Conservation (phyloP, 2,329 filamentous ascomycete species). For the Colletotrichum noveboracense region DNA sequence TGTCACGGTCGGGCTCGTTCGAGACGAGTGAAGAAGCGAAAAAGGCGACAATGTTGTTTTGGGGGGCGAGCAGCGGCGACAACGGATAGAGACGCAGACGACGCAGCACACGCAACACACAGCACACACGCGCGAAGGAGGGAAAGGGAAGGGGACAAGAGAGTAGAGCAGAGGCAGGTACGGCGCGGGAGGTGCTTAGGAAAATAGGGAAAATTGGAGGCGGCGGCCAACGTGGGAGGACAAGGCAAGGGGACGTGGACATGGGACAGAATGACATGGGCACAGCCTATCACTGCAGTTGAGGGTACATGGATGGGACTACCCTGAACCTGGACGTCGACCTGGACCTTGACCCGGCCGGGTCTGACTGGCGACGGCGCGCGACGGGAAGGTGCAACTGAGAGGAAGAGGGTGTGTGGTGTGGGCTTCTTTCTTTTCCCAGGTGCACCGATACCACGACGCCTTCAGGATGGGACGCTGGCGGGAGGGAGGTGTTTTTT, state of each 20-base stretch:
- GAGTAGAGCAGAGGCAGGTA: not conserved
- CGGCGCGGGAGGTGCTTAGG: conserved; percentile 8
- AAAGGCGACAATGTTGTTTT: conserved; percentile 4
- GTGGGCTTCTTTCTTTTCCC: not conserved
- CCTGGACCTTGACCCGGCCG: not conserved
- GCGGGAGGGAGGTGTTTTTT: not conserved
- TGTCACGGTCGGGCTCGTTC: conserved; percentile 1
- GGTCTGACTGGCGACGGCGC: conserved; percentile 8
- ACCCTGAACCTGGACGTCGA: conserved; percentile 2
- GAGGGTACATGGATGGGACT: not conserved
- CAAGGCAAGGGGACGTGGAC: not conserved
- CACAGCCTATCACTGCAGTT: conserved; percentile 10
- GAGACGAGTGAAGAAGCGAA: not conserved
- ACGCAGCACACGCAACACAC: conserved; percentile 3
- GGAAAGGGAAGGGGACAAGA: not conserved
- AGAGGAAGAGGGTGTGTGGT: not conserved
- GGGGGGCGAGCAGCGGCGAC: not conserved
- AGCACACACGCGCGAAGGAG: not conserved
- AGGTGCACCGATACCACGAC: not conserved
- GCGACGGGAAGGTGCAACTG: conserved; percentile 12
- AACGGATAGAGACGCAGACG: not conserved
- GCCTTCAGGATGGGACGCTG: not conserved
- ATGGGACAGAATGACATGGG: conserved; percentile 3
- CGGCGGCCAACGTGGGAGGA: not conserved
- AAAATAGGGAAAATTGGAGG: conserved; percentile 17